Conservation (phyloP, 1,284 basidiomycete species). For the Cutaneotrichosporon sp. region DNA sequence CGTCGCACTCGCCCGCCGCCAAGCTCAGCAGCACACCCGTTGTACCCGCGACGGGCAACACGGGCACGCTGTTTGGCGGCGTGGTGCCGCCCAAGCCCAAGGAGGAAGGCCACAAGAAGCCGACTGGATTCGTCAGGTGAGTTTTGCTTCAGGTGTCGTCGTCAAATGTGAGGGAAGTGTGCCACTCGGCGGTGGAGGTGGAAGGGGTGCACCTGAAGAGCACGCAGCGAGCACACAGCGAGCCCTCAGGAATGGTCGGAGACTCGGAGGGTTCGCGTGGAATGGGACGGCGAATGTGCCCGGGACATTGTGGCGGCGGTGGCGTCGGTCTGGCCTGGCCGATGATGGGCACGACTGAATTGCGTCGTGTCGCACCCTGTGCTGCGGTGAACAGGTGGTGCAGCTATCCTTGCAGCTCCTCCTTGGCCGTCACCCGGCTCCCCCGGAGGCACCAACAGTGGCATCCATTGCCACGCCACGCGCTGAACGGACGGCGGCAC, state of each 20-base stretch:
- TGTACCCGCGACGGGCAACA: background rate
- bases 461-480: no score
- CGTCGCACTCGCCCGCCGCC: conserved; percentile 23
- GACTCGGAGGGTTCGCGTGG: background rate
- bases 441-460: background rate
- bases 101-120: conserved; percentile 12
- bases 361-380: background rate
- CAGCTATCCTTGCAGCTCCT: background rate
- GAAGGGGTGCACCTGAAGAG: no score
- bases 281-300: background rate
- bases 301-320: background rate
- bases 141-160: conserved; percentile 13
- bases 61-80: conserved; percentile 20
- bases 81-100: conserved; percentile 11
- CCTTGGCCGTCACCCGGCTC: background rate
- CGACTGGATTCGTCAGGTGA: conserved; percentile 38
- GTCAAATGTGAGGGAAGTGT: no score
- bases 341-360: background rate
- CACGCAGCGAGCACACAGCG: no score
- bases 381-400: background rate
- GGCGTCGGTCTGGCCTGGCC: background rate
- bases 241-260: no score
- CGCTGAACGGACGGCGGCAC: no score
- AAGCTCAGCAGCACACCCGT: conserved; percentile 15
- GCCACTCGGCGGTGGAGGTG: background rate